Evolutionary conservation across 257 asterid genomes (phyloP).

Genomic region (Forsythia suspensa): DNA sequence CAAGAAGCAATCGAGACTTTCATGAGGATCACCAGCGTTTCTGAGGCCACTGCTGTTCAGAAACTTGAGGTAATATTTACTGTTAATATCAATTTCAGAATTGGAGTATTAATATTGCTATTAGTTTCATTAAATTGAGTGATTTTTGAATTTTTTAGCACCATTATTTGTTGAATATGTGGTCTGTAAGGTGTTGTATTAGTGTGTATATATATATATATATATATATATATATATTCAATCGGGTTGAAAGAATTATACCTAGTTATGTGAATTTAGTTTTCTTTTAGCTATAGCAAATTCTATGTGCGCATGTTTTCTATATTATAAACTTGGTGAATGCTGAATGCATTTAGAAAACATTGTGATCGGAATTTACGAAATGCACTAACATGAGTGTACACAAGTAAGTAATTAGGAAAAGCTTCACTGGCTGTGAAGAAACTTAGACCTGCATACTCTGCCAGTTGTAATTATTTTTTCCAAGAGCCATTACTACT

Average conservation of each 20-base stretch:
- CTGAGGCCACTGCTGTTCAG: slow-evolving; percentile 46
- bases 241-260: neutral
- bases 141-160: slow-evolving; percentile 11
- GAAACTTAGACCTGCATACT: neutral
- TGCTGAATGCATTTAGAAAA: neutral
- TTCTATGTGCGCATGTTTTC: neutral
- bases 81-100: neutral
- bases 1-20: slow-evolving; percentile 55
- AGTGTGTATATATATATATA: too few species aligned
- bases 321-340: too few species aligned
- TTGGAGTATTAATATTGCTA: neutral
- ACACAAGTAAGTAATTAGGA: neutral
- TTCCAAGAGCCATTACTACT: neutral
- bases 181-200: neutral
- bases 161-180: neutral
- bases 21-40: slow-evolving; percentile 60
- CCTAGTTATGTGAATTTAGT: neutral
- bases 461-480: neutral
- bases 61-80: slow-evolving; percentile 45
- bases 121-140: neutral
- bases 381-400: neutral
- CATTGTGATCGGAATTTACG: slow-evolving; percentile 1
- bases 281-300: neutral
- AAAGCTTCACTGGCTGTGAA: neutral
- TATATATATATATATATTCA: neutral